Evolutionary conservation across 2,329 filamentous ascomycete genomes (phyloP), one percentile per base, ranked within the genome.

Genomic region (Botrytis paeoniae): DNA sequence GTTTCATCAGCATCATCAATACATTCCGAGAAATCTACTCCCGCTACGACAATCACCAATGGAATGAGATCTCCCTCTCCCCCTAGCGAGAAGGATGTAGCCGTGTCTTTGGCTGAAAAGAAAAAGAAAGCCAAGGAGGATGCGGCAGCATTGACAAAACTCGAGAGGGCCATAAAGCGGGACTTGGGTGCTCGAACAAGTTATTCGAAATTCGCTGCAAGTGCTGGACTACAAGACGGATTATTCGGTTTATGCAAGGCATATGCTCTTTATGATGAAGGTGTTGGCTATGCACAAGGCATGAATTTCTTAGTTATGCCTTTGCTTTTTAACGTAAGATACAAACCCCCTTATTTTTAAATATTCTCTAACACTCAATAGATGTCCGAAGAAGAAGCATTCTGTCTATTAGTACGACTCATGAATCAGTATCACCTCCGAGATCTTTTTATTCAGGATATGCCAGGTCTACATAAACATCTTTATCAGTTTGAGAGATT

Each of bases 301-400:
- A 98, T 99, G 93, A 99, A 98, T 81, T 99, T 99, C 80, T 89
- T 99, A 74, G 93, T 94, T 66, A 98, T 98, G 94, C 96, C 97
- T 37, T 83, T 99, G 29, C 85, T 99, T 1, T 98, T 99, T 84
- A 98, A 98, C 81, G 91, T 93, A 84, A 86, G 90, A 82, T 66
- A 25, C 60, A 69, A 60, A 41, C 16, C 37, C 72, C 25, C 32
- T 4, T 6, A 4, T n/a, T 35, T 29, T 1, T 20, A 25, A 60
- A 32, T 3, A 76, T 61, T 78, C 75, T 62, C 57, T 82, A 74
- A 82, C 75, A 64, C 18, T 37, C 4, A 73, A 64, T 80, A 93
- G 90, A 97, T 98, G 95, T 93, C 95, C 3, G 95, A 98, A 83
- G 94, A 97, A 80, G 96, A 99, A 83, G 95, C 96, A 0, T 99